Evolutionary conservation across 1,284 basidiomycete species (phyloP).

Genomic region (Sanghuangporus baumii): DNA sequence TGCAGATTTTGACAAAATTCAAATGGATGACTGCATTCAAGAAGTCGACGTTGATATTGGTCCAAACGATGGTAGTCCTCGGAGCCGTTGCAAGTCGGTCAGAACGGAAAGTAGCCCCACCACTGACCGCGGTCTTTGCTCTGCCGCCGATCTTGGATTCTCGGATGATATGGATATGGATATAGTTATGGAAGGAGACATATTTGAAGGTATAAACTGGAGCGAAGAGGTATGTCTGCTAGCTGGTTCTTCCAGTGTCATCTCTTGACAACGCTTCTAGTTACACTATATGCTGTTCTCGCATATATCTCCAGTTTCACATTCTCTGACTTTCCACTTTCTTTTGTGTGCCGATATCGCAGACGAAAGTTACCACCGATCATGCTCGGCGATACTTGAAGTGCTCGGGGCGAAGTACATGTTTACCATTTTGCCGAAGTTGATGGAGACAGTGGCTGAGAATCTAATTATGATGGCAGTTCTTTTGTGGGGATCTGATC

Average conservation of each 20-base stretch:
- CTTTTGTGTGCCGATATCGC: constrained; percentile 35
- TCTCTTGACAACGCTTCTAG: constrained; percentile 29
- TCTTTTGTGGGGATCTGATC: constrained; percentile 10
- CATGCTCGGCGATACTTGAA: constrained; percentile 20
- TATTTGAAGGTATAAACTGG: constrained; percentile 35
- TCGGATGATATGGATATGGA: constrained; percentile 4
- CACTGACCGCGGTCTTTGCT: not conserved
- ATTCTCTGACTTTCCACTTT: constrained; percentile 47
- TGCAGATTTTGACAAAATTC: not conserved
- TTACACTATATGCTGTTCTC: constrained; percentile 53
- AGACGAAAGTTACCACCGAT: constrained; percentile 26
- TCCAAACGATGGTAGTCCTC: constrained; percentile 1
- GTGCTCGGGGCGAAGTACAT: constrained; percentile 11
- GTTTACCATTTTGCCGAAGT: constrained; percentile 3
- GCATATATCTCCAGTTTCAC: constrained; percentile 38
- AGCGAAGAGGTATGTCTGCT: constrained; percentile 44
- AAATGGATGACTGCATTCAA: constrained; percentile 13
- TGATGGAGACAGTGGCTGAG: constrained; percentile 11
- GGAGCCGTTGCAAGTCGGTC: not conserved
- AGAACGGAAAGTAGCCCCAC: constrained; percentile 8
- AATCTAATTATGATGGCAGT: constrained; percentile 14
- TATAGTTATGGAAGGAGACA: not conserved
- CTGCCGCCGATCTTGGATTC: constrained; percentile 1
- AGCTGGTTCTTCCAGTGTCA: constrained; percentile 8
- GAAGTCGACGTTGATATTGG: constrained; percentile 12